Evolutionary conservation across 2,329 filamentous ascomycete genomes (phyloP).

Genomic region (Xylogone sp.): DNA sequence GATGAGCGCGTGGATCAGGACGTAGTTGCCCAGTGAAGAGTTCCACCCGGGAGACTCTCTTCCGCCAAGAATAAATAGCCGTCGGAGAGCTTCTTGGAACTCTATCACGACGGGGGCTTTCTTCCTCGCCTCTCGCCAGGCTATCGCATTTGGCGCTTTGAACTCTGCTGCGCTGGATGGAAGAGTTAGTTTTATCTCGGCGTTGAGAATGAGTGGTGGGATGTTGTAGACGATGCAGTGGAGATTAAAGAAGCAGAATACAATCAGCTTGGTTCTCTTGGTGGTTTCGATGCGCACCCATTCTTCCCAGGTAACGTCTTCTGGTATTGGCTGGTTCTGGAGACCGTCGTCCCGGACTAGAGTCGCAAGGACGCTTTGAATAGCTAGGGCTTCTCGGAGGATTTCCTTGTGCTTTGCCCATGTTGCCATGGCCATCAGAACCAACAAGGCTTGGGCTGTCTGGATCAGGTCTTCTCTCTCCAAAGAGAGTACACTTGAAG

Average conservation of each 20-base stretch:
- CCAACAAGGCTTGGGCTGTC: constrained; percentile 60
- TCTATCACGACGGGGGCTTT: constrained; percentile 39
- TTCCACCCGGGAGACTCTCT: constrained; percentile 40
- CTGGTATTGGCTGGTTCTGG: constrained; percentile 38
- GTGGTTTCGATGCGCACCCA: constrained; percentile 56
- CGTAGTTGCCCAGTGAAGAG: constrained; percentile 61
- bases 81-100: constrained; percentile 53
- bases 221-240: constrained; percentile 61
- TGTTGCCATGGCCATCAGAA: constrained; percentile 57
- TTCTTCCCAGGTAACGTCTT: constrained; percentile 52
- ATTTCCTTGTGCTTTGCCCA: constrained; percentile 53
- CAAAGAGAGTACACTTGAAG: neutral
- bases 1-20: constrained; percentile 67
- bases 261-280: constrained; percentile 55
- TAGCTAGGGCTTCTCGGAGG: constrained; percentile 42
- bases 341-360: constrained; percentile 57
- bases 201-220: constrained; percentile 52
- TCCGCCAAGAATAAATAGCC: constrained; percentile 42
- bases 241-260: constrained; percentile 60
- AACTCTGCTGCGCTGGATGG: constrained; percentile 53
- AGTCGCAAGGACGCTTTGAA: constrained; percentile 55
- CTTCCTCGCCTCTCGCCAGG: constrained; percentile 45
- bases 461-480: constrained; percentile 37
- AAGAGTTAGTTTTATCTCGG: constrained; percentile 52
- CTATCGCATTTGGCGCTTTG: constrained; percentile 49